Evolutionary conservation across 129 eudicot species (phyloP).

Genomic region (Calendula officinalis): DNA sequence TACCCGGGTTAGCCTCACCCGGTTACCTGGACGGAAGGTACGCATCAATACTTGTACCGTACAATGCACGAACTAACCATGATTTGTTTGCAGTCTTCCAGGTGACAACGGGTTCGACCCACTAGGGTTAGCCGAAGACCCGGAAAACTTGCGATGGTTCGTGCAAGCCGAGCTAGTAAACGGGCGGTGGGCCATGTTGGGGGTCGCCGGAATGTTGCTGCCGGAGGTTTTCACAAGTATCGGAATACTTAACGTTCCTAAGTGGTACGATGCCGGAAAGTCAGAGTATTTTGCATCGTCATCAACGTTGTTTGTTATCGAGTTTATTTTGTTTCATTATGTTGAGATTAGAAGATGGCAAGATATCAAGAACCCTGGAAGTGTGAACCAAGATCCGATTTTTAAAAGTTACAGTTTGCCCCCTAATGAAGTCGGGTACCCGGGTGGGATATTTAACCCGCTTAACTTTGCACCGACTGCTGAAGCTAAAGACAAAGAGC

Average conservation of each 20-base stretch:
- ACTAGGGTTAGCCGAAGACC: conserved; percentile 92
- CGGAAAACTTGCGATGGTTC: conserved; percentile 87
- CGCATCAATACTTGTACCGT: not conserved
- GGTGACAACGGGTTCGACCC: conserved; percentile 99
- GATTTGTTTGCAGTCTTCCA: conserved; percentile 58
- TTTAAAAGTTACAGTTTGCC: conserved; percentile 95
- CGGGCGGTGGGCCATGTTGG: conserved; percentile 97
- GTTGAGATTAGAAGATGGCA: conserved; percentile 99
- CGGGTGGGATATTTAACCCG: conserved; percentile 95
- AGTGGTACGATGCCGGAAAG: conserved; percentile 92
- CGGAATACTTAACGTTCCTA: conserved; percentile 76
- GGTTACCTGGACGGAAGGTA: conserved; percentile 88
- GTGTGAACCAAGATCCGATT: conserved; percentile 96
- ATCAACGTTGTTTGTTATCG: conserved; percentile 89
- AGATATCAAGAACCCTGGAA: conserved; percentile 97
- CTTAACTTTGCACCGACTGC: conserved; percentile 80
- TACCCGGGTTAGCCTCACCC: conserved; percentile 92
- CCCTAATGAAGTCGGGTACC: conserved; percentile 84
- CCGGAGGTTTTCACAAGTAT: conserved; percentile 85
- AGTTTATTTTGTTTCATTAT: conserved; percentile 93
- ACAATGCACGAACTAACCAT: conserved; percentile 8
- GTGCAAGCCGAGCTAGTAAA: conserved; percentile 96
- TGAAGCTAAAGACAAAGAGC: conserved; percentile 94
- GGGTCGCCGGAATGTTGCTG: conserved; percentile 90
- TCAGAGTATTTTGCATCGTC: conserved; percentile 86